These are phyloP conservation scores for Colletotrichum godetiae DNA, from an alignment of 2,329 filamentous ascomycete genomes.

Conservation along the genomic window DNA sequence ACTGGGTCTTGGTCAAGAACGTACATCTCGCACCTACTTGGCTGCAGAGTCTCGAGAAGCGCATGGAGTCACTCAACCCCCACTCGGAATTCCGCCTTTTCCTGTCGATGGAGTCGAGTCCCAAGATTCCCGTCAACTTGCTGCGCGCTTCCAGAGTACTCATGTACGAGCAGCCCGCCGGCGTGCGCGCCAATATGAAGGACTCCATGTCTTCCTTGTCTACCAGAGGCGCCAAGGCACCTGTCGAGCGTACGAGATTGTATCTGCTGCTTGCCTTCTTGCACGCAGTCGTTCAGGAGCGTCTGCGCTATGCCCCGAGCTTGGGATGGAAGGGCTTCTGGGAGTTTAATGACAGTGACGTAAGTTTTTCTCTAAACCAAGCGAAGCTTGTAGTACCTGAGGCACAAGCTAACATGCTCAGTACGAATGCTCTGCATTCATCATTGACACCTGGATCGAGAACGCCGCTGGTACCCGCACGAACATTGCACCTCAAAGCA, in stretches of 20 bases:
- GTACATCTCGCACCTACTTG: slow-evolving; percentile 96
- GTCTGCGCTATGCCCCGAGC: slow-evolving; percentile 91
- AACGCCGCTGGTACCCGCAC: slow-evolving; percentile 83
- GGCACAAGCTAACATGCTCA: slow-evolving; percentile 49
- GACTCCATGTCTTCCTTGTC: slow-evolving; percentile 90
- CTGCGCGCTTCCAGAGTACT: slow-evolving; percentile 92
- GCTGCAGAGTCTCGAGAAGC: slow-evolving; percentile 97
- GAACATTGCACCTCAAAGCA: slow-evolving; percentile 92
- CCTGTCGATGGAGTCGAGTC: slow-evolving; percentile 97
- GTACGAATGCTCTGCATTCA: slow-evolving; percentile 97
- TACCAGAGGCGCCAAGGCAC: slow-evolving; percentile 79
- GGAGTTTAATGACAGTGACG: slow-evolving; percentile 99
- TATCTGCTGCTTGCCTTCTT: slow-evolving; percentile 94
- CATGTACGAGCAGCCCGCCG: slow-evolving; percentile 98
- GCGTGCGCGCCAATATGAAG: slow-evolving; percentile 98
- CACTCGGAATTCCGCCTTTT: slow-evolving; percentile 94
- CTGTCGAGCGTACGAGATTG: slow-evolving; percentile 89
- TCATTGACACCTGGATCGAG: slow-evolving; percentile 96
- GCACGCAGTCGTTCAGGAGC: slow-evolving; percentile 95
- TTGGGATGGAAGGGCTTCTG: slow-evolving; percentile 99
- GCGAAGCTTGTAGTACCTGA: background rate
- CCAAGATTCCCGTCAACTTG: slow-evolving; percentile 96
- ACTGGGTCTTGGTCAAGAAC: slow-evolving; percentile 99
- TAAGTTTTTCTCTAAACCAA: slow-evolving; percentile 64
- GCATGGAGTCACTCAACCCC: slow-evolving; percentile 93